phyloP scores from a whole-genome alignment of 2,329 filamentous ascomycete species.

The Calycina herbarum region DNA sequence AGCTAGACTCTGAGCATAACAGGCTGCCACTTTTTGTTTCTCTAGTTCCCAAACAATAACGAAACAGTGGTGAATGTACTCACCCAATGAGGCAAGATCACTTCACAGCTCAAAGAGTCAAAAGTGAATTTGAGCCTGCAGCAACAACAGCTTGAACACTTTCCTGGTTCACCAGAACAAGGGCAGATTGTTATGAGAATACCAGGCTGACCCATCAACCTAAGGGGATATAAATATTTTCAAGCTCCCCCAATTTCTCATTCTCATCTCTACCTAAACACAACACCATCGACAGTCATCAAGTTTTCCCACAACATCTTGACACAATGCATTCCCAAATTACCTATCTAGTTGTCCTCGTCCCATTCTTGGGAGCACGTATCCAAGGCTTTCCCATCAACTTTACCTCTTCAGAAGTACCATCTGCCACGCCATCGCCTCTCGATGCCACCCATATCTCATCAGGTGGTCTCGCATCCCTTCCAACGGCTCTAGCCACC shows the following conservation, averaged over 20 bases:
- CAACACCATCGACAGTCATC: not conserved
- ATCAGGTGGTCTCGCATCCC: not conserved
- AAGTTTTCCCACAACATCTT: not conserved
- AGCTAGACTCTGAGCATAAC: too few relatives aligned
- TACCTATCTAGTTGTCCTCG: not conserved
- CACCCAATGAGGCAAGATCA: too few relatives aligned
- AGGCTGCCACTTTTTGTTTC: too few relatives aligned
- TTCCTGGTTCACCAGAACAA: not conserved
- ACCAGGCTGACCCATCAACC: too few relatives aligned
- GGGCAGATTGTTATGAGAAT: too few relatives aligned
- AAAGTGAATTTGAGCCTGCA: not conserved
- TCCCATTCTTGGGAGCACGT: not conserved
- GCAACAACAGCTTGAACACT: not conserved
- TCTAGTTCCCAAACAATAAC: too few relatives aligned
- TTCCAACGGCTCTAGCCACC: not conserved
- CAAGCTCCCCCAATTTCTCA: not conserved
- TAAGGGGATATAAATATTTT: not conserved
- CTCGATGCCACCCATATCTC: not conserved
- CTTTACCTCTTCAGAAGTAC: not conserved
- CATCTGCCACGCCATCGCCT: not conserved
- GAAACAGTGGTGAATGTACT: too few relatives aligned
- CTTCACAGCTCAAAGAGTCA: too few relatives aligned
- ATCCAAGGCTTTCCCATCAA: not conserved
- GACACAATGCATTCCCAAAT: not conserved
- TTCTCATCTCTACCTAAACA: not conserved